Evolutionary conservation across 306 rosid genomes (phyloP), one percentile per base, ranked within the genome.

Genomic region (Lupinus albus): DNA sequence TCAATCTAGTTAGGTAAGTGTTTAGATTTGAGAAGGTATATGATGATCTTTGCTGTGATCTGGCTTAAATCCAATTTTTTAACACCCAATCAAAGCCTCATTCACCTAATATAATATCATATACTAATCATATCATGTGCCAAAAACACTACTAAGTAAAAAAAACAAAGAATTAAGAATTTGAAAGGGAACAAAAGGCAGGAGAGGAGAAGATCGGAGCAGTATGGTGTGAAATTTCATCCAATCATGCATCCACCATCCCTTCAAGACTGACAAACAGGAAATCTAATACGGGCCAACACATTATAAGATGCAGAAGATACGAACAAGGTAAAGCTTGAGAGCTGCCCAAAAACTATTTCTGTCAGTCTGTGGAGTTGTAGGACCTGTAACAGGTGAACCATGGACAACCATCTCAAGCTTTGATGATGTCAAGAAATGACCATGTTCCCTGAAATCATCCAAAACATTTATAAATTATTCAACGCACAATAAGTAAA

Each of bases 251-350:
- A 12, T 35, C 55, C 4, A 10, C 6, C 36, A 21, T 57, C 67
- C 36, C 45, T 48, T 48, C 54, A 3, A 8, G 38, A 50, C 11
- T 71, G 63, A 68, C 51, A 28, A 36, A 58, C 11, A 55, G 8
- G 11, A 52, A 72, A 72, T 51, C 30, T 35, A 20, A 35, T 15
- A n/a, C 56, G 63, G 35, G 48, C 5, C 25, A 16, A 44, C 59
- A 52, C 9, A 28, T 5, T 6, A 74, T 33, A 59, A 20, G 52
- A 38, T 16, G 44, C n/a, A 69, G 68, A 84, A 84, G 80, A 64
- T 74, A 80, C 95, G 1, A 53, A 92, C 98, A 75, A 92, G 89
- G 80, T 86, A 87, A 77, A 81, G 83, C 84, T 92, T 92, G 45
- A 92, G 96, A 16, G 84, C 71, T 58, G 84, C 81, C 98, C 98